phyloP scores from a whole-genome alignment of 352 stramenopile species.

The Globisporangium okanoganense region DNA sequence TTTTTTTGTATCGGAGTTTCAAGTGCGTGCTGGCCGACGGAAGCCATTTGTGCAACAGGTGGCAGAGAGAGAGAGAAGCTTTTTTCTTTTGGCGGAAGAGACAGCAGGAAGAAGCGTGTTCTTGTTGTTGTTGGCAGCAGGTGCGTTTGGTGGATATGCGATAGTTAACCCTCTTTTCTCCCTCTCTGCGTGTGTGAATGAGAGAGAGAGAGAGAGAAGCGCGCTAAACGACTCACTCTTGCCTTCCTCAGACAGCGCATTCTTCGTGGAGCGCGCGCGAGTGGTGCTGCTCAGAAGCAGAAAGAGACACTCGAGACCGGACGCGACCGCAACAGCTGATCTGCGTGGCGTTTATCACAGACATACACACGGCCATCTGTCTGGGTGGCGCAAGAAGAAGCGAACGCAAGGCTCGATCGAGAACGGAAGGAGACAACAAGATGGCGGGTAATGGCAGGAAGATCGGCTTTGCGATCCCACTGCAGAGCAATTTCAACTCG shows the following conservation, averaged over 20 bases:
- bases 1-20: not conserved
- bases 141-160: conserved; percentile 2
- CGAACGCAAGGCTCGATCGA: not conserved
- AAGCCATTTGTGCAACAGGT: not conserved
- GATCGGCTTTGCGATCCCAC: conserved; percentile 29
- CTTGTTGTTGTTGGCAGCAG: not conserved
- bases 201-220: not conserved
- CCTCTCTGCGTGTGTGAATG: not conserved
- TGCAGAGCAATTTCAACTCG: conserved; percentile 49
- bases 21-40: not conserved
- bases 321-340: not conserved
- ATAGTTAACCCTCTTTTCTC: not conserved
- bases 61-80: conserved; percentile 13
- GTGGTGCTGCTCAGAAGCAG: not conserved
- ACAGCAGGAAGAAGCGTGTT: not conserved
- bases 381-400: not conserved
- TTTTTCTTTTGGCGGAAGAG: conserved; percentile 6
- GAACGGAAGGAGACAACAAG: not conserved
- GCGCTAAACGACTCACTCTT: not conserved
- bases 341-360: not conserved
- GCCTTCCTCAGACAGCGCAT: not conserved
- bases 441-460: conserved; percentile 14
- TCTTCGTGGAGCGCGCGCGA: not conserved
- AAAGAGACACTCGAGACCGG: conserved; percentile 5
- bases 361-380: not conserved